Evolutionary conservation across 1,284 basidiomycete genomes (phyloP).

Genomic region (Cryptococcus sp.): DNA sequence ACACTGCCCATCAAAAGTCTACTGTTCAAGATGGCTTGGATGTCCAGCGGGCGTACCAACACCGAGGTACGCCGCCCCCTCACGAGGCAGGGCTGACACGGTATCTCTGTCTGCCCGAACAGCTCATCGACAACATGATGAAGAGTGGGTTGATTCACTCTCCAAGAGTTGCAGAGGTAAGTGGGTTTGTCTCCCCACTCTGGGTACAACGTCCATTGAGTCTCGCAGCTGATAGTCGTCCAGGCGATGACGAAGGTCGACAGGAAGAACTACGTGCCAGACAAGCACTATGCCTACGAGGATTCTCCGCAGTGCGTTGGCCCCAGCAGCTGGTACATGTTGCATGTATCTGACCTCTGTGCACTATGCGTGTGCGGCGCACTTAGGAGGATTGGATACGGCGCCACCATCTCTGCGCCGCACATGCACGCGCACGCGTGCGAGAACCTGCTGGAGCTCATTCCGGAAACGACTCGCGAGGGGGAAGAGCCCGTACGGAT

Average conservation of each 20-base stretch:
- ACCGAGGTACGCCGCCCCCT: conserved; percentile 32
- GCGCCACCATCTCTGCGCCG: conserved; percentile 50
- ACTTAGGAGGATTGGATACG: conserved; percentile 44
- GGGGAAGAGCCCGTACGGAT: conserved; percentile 20
- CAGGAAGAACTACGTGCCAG: conserved; percentile 43
- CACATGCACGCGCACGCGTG: conserved; percentile 51
- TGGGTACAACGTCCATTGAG: too few species aligned
- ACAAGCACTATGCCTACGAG: conserved; percentile 33
- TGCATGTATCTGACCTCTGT: neutral
- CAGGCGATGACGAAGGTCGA: conserved; percentile 48
- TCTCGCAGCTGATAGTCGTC: neutral
- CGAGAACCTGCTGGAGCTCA: conserved; percentile 35
- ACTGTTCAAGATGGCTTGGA: conserved; percentile 38
- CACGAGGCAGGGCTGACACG: neutral
- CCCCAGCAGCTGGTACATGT: neutral
- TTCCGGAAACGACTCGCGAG: conserved; percentile 20
- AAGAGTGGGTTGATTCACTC: conserved; percentile 37
- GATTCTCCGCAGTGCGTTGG: conserved; percentile 47
- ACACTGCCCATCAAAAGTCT: too few species aligned
- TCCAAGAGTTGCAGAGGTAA: conserved; percentile 34
- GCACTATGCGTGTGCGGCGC: neutral
- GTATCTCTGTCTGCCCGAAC: neutral
- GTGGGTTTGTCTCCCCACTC: neutral
- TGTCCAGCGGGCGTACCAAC: conserved; percentile 38
- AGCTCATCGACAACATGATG: conserved; percentile 44